Base-by-base conservation (phyloP, 352 stramenopile species). In the Phytophthora pisi region DNA sequence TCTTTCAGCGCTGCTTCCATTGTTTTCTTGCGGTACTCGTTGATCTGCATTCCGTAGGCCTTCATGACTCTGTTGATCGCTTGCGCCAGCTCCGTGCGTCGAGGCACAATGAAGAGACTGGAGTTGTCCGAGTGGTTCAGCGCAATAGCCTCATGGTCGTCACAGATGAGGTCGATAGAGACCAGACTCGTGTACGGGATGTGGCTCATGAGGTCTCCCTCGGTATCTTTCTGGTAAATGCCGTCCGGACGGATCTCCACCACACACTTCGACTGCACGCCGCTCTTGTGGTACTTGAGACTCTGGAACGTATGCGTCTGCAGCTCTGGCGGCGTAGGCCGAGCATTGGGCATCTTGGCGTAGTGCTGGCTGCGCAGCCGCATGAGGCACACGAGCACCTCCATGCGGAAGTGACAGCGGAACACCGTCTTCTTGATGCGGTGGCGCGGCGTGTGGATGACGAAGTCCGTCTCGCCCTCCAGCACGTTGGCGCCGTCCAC, bases 111-210 rank as follows among this genome's bases (percentile, higher is more conserved):
- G 46, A 95, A 95, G 8, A 95, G 59, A 62, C 86, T 95, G 46
- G 86, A 95, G 49, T 93, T 93, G 66, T 93, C 83, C 34, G 84
- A 83, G 51, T 95, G 84, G 61, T 95, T 95, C 10, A 95, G 66
- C 5, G 77, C 54, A 56, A 95, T 88, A 11, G 83, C 84, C 11
- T 88, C 77, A 52, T 85, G 80, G 53, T 91, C 72, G 61, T 95
- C 83, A 43, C 79, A 90, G n/a, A 95, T 84, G 51, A 95, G 42
- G 53, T 95, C 84, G 38, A 95, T 91, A 0, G 86, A 95, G 23
- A 95, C 86, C 20, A 95, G 69, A 55, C 83, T 93, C 10, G 86
- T 93, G 63, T 92, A 95, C 20, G 83, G 74, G 56, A 95, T 92
- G 70, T 91, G 81, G 34, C 81, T 91, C 78, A 91, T 89, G 18